Conservation (phyloP, 352 stramenopile genomes). For the Peronospora destructor region DNA sequence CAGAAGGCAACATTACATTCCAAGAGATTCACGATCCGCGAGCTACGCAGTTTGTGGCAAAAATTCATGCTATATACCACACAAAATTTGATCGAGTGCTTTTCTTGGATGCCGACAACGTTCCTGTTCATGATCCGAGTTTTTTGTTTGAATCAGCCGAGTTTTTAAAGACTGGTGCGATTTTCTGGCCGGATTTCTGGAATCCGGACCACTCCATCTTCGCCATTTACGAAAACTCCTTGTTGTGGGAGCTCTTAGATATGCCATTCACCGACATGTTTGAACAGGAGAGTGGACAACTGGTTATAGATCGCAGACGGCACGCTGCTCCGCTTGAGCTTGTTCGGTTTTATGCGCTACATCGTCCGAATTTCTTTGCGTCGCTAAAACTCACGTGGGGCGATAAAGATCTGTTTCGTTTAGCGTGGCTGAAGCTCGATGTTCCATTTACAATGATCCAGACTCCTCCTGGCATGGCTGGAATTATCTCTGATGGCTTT, state of each 20-base stretch:
- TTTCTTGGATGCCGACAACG: conserved; percentile 50
- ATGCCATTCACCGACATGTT: conserved; percentile 34
- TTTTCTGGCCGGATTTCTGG: conserved; percentile 68
- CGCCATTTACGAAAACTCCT: conserved; percentile 33
- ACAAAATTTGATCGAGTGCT: conserved; percentile 37
- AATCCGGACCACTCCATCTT: conserved; percentile 41
- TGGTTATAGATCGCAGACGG: conserved; percentile 36
- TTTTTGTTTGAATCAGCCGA: conserved; percentile 26
- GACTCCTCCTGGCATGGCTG: conserved; percentile 34
- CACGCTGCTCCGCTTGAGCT: conserved; percentile 20
- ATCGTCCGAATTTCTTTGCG: conserved; percentile 27
- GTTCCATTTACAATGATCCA: conserved; percentile 48
- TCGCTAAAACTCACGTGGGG: conserved; percentile 26
- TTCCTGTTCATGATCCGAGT: conserved; percentile 38
- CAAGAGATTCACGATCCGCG: conserved; percentile 18
- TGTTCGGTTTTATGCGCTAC: conserved; percentile 31
- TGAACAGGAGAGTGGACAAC: conserved; percentile 46
- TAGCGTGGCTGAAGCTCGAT: conserved; percentile 45
- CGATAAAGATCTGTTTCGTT: conserved; percentile 42
- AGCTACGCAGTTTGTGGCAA: conserved; percentile 37
- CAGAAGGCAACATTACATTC: conserved; percentile 16
- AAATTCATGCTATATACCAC: conserved; percentile 42
- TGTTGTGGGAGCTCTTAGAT: conserved; percentile 47
- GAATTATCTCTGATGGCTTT: conserved; percentile 16
- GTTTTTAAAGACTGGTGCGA: conserved; percentile 31